Evolutionary conservation across 1,284 basidiomycete genomes (phyloP).

Genomic region (Microbotryum silenes-acaulis): DNA sequence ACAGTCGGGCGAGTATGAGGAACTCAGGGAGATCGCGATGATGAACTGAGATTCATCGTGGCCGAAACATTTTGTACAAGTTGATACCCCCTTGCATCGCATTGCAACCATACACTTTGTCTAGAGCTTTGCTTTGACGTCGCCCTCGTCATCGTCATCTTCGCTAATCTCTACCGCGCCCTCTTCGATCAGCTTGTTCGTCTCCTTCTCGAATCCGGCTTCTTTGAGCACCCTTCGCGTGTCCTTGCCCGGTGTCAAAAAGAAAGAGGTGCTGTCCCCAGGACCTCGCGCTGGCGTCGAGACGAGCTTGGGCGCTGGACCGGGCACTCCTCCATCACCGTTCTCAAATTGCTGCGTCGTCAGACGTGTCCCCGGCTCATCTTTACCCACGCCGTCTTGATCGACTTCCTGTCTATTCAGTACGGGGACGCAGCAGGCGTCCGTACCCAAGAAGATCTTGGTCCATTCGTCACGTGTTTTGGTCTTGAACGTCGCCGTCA

Average conservation of each 20-base stretch:
- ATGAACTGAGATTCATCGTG: too few relatives aligned
- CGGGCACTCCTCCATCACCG: slow-evolving; percentile 35
- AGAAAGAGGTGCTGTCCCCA: slow-evolving; percentile 3
- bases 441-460: slow-evolving; percentile 58
- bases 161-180: slow-evolving; percentile 31
- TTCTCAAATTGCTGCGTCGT: slow-evolving; percentile 12
- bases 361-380: slow-evolving; percentile 13
- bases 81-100: too few relatives aligned
- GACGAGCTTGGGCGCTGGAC: slow-evolving; percentile 35
- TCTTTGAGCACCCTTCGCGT: slow-evolving; percentile 36
- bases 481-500: slow-evolving; percentile 56
- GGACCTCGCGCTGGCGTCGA: slow-evolving; percentile 36
- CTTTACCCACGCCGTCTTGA: slow-evolving; percentile 24
- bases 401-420: slow-evolving; percentile 43
- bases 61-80: too few relatives aligned
- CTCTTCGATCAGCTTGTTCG: slow-evolving; percentile 2
- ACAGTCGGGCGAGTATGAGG: slow-evolving; percentile 54
- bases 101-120: neutral
- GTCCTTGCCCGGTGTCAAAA: slow-evolving; percentile 38
- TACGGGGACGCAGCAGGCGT: slow-evolving; percentile 68
- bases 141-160: slow-evolving; percentile 16
- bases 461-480: slow-evolving; percentile 63
- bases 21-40: slow-evolving; percentile 7
- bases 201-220: slow-evolving; percentile 19
- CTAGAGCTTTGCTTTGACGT: slow-evolving; percentile 19